Percentiles rank a stretch among this genome's conserved stretches.
phyloP scores from a whole-genome alignment of 306 rosid species.

The Lagenaria siceraria region DNA sequence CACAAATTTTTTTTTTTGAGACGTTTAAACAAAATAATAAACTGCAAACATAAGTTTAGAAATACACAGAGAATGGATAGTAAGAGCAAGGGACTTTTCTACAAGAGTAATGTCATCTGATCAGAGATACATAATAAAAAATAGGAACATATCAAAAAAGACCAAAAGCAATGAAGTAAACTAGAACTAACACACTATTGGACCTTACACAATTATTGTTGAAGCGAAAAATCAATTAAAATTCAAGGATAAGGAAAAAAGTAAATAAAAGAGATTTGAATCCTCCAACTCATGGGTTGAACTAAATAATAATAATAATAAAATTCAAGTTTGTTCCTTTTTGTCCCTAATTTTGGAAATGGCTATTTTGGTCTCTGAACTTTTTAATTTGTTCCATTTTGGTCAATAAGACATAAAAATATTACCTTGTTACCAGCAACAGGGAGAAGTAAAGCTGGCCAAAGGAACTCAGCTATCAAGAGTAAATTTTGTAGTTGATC shows the following conservation, averaged over 20 bases:
- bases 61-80: neutral
- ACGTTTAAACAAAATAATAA: neutral
- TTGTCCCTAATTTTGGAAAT: no score
- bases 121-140: neutral
- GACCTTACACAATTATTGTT: neutral
- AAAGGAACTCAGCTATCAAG: conserved; percentile 84
- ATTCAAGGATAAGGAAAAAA: neutral
- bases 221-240: neutral
- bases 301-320: no score
- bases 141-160: neutral
- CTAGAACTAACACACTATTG: neutral
- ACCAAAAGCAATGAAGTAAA: neutral
- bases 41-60: neutral
- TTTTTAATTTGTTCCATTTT: neutral
- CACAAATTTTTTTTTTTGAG: no score
- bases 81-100: neutral
- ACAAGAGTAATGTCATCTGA: neutral
- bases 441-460: conserved; percentile 96
- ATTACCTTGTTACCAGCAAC: conserved; percentile 87
- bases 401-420: neutral
- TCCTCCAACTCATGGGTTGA: no score
- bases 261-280: neutral
- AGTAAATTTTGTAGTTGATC: conserved; percentile 71
- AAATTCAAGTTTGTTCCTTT: no score
- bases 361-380: no score